Base-by-base conservation (phyloP, 2,329 filamentous ascomycete species). In the Monilinia fructicola region DNA sequence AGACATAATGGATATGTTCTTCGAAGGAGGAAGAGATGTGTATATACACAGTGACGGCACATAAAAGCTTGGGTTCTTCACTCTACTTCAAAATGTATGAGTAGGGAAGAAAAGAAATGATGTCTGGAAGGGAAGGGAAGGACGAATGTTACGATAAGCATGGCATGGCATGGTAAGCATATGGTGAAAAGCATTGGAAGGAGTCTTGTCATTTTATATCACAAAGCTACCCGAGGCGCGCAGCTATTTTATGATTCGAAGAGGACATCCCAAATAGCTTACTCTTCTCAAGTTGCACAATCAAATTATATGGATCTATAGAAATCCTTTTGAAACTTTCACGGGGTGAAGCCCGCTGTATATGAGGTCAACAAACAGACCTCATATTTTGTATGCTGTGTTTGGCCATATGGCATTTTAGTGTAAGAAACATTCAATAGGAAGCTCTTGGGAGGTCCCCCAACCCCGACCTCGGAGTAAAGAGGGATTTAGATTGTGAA, bases 171-270 rank as follows among this genome's bases (percentile, higher is more conserved):
- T 16, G 48, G 46, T 23, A 12, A 12, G 46, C 48, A 52, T 52
- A 52, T 60, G 44, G 21, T 23, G 44, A 38, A 61, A 52, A 61
- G 54, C 46, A 65, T 53, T 59, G 35, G 35, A 53, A 28, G 64
- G 54, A 40, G 64, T 65, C n/a, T 56, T 64, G 21, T 42, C 18
- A 38, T 50, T 48, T 55, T 55, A 12, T 50, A 48, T 60, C 54
- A 61, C 23, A 52, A 52, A 52, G 53, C 52, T 21, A 42, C 31
- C 3, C 12, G 50, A 16, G 23, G 26, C 31, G 18, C 54, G 31
- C 46, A 12, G 46, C 35, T n/a, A 35, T 21, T 48, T n/a, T n/a
- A 23, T 7, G 44, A 26, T 44, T 46, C 14, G 21, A 64, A 18
- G 61, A 44, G 31, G 35, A 26, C 21, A 48, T 48, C 26, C 21